phyloP scores from a whole-genome alignment of 2,329 filamentous ascomycete species.

The Apiospora phragmitis region DNA sequence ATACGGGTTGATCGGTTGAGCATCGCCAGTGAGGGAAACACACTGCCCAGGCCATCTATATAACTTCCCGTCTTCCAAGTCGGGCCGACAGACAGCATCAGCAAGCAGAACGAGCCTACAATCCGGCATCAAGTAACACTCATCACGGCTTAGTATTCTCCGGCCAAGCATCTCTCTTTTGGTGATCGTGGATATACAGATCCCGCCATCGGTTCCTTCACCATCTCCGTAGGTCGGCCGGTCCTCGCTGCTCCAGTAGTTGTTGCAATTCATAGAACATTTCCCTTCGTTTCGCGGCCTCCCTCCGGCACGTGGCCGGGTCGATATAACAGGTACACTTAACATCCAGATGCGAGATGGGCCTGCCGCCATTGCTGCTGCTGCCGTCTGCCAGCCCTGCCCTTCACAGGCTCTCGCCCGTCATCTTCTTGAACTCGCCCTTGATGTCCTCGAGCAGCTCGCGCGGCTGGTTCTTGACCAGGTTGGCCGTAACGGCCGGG shows the following conservation, averaged over 20 bases:
- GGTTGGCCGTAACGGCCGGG: not conserved
- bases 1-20: not conserved
- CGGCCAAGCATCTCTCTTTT: not conserved
- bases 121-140: not conserved
- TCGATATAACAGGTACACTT: not conserved
- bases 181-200: not conserved
- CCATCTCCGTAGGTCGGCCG: not conserved
- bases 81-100: not conserved
- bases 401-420: not conserved
- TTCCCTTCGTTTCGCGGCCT: not conserved
- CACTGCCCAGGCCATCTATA: not conserved
- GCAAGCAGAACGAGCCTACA: not conserved
- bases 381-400: too few species aligned
- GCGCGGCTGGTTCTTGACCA: constrained; percentile 9
- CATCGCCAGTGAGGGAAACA: not conserved
- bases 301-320: not conserved
- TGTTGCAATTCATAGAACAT: not conserved
- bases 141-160: not conserved
- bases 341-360: too few species aligned
- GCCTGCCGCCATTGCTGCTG: too few species aligned
- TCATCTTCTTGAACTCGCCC: constrained; percentile 10
- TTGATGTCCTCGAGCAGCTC: constrained; percentile 12
- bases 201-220: not conserved
- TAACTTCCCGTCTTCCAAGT: not conserved
- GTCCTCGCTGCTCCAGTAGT: too few species aligned